A percentile compares a stretch with the other conserved stretches of the same genome.
These are phyloP conservation scores for Xylaria polymorpha DNA, from an alignment of 2,329 filamentous ascomycete species.

Conservation along the genomic window DNA sequence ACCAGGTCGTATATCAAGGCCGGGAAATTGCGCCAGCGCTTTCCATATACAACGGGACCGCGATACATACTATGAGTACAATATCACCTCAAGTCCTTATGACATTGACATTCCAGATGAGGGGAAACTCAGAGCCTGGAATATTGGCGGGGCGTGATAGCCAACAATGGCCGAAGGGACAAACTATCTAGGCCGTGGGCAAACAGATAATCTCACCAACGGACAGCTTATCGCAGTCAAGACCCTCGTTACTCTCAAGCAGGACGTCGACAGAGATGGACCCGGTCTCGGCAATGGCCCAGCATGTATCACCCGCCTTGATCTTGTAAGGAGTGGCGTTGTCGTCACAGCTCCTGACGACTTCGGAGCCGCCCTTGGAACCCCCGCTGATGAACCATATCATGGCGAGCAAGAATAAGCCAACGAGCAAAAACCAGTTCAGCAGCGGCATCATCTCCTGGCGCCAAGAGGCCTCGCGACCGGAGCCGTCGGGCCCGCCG, in stretches of 20 bases:
- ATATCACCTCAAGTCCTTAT: not conserved
- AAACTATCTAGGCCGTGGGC: constrained; percentile 44
- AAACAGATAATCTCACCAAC: constrained; percentile 60
- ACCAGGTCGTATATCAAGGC: not conserved
- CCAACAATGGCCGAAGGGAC: not conserved
- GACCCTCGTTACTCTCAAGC: constrained; percentile 56
- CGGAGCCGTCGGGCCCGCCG: constrained; percentile 19
- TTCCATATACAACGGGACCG: constrained; percentile 2
- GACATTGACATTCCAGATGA: not conserved
- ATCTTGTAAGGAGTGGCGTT: constrained; percentile 55
- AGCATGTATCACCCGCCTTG: constrained; percentile 63
- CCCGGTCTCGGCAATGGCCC: constrained; percentile 60
- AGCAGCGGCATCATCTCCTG: constrained; percentile 65
- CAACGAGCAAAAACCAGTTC: constrained; percentile 67
- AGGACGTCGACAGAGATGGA: constrained; percentile 60
- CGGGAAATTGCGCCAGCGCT: constrained; percentile 14
- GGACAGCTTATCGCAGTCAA: constrained; percentile 61
- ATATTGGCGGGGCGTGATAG: not conserved
- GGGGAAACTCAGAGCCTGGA: not conserved
- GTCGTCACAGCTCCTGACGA: constrained; percentile 45
- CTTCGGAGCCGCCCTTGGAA: constrained; percentile 40
- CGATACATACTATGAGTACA: not conserved
- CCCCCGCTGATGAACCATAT: constrained; percentile 60
- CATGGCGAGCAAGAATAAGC: constrained; percentile 62
- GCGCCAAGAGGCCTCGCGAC: constrained; percentile 58